Evolutionary conservation across 257 asterid genomes (phyloP), one percentile per base, ranked within the genome.

Genomic region (Plantago ovata): DNA sequence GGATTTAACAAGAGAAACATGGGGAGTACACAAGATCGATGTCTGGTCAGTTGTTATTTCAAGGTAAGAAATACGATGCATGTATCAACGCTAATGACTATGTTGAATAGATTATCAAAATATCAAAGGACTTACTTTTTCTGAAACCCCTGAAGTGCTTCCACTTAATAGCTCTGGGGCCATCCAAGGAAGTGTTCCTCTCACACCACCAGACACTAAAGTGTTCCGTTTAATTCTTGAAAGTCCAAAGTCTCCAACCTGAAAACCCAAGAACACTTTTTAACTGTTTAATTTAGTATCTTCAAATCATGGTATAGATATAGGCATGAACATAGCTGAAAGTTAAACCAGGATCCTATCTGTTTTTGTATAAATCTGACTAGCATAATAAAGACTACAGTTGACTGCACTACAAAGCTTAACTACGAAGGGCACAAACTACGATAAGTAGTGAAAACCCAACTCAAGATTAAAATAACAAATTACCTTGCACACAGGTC

Each of bases 151-250:
- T 23, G 63, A 79, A 41, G 86, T 81, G 67, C 77, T 75, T 67
- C 96, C 95, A 53, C 73, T 77, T 66, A 88, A 65, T 54, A 88
- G 81, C 75, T 88, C 95, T 0, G 96, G 95, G n/a, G 95, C 96
- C 96, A 88, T 88, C 95, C 95, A 88, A 4, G 96, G 96, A 71
- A 88, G 96, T 22, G 95, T 85, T 70, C 96, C 95, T 21, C 94
- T 78, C 9, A 85, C 94, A 36, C 96, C 95, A 53, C 96, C 96
- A 32, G 96, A 89, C 43, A 85, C 95, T 7, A 89, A 82, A 15
- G 96, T 89, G 38, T 89, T 85, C 50, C 81, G 71, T 58, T 85
- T 89, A 56, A 89, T 89, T 76, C 94, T 82, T 42, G 96, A 89
- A 10, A 89, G 74, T 44, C 96, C 96, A 58, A 89, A 89, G 71